phyloP scores from a whole-genome alignment of 768 basidiomycete species.

The Obba rivulosa region DNA sequence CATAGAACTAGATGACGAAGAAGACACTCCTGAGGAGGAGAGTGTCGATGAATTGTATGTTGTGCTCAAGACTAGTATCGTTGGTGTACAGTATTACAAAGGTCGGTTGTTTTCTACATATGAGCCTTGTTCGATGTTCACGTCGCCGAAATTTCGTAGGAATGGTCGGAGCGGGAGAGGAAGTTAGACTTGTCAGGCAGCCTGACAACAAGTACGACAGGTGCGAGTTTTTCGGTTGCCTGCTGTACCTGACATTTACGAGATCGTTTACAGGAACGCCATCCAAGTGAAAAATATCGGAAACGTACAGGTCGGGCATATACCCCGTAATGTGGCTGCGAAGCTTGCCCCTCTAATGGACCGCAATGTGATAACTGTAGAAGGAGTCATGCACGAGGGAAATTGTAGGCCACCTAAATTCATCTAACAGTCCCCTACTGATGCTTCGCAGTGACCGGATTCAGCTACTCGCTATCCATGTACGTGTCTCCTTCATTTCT shows the following conservation, averaged over 20 bases:
- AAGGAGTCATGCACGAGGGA: slow-evolving; percentile 66
- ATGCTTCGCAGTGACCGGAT: slow-evolving; percentile 22
- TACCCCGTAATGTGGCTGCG: slow-evolving; percentile 53
- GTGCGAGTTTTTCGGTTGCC: slow-evolving; percentile 27
- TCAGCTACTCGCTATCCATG: slow-evolving; percentile 57
- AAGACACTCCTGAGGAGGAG: slow-evolving; percentile 42
- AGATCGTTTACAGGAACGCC: slow-evolving; percentile 48
- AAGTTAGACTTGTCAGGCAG: slow-evolving; percentile 64
- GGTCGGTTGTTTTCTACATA: slow-evolving; percentile 30
- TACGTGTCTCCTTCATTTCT: slow-evolving; percentile 25
- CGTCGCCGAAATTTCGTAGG: slow-evolving; percentile 36
- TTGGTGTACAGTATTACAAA: slow-evolving; percentile 81
- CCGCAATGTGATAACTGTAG: slow-evolving; percentile 52
- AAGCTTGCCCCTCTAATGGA: slow-evolving; percentile 74
- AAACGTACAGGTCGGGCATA: slow-evolving; percentile 72
- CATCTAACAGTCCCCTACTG: slow-evolving; percentile 3
- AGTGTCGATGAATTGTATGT: slow-evolving; percentile 64
- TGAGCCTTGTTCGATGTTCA: neutral
- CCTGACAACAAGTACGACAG: slow-evolving; percentile 65
- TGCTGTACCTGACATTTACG: neutral
- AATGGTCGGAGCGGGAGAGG: slow-evolving; percentile 73
- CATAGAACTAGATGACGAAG: slow-evolving; percentile 33
- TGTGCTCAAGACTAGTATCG: slow-evolving; percentile 53
- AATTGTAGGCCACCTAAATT: slow-evolving; percentile 40
- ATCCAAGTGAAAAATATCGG: slow-evolving; percentile 80